Percentiles rank a stretch among this genome's conserved stretches.
phyloP scores from a whole-genome alignment of 352 stramenopile species.

The Phytophthora europaea region DNA sequence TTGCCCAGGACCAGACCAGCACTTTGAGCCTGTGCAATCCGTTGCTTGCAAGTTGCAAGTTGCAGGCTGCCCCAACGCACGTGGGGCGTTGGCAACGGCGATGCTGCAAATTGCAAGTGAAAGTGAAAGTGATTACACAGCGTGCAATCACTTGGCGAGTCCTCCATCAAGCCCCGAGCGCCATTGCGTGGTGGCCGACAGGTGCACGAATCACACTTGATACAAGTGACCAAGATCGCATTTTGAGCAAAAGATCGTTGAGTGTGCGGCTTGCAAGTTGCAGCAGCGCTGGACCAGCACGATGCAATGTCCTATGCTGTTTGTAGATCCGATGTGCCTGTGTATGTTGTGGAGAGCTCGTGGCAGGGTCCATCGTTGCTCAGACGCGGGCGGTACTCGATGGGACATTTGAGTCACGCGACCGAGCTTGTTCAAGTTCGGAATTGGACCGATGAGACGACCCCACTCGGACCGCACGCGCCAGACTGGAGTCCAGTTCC shows the following conservation, averaged over 20 bases:
- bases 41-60: not conserved
- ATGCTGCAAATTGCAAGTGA: not conserved
- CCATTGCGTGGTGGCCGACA: not conserved
- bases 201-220: constrained; percentile 8
- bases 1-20: not conserved
- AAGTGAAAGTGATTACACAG: too few species aligned
- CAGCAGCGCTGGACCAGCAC: not conserved
- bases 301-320: not conserved
- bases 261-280: not conserved
- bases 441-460: not conserved
- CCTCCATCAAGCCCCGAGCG: not conserved
- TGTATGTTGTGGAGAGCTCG: constrained; percentile 2
- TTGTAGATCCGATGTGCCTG: not conserved
- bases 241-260: constrained; percentile 11
- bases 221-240: constrained; percentile 17
- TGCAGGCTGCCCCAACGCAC: not conserved
- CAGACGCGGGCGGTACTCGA: constrained; percentile 21
- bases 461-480: too few species aligned
- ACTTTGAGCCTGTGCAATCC: not conserved
- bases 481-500: too few species aligned
- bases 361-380: constrained; percentile 19
- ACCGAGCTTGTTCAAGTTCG: constrained; percentile 17
- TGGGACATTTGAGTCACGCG: constrained; percentile 15
- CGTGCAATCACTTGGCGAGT: not conserved
- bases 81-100: not conserved